Evolutionary conservation across 257 asterid genomes (phyloP).

Genomic region (Solanum peruvianum): DNA sequence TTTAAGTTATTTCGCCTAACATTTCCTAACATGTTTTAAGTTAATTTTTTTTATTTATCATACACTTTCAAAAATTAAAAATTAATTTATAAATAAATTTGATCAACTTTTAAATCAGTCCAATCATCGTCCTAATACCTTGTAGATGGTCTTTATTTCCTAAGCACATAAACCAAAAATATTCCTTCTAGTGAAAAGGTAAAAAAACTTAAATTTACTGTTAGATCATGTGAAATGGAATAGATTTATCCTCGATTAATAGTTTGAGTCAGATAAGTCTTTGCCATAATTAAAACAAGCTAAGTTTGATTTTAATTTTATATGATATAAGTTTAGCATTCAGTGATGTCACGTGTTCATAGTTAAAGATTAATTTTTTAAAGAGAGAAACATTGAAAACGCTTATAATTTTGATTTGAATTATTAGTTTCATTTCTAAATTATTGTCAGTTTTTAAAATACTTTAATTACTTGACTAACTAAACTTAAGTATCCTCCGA

Average conservation of each 20-base stretch:
- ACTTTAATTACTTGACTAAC: too few species aligned
- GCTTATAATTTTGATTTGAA: rapidly evolving
- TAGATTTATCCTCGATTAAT: background rate
- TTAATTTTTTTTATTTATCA: too few species aligned
- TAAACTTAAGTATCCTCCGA: too few species aligned
- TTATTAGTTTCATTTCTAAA: too few species aligned
- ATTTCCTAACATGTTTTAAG: too few species aligned
- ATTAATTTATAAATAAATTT: too few species aligned
- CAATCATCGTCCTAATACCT: background rate
- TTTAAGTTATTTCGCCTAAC: too few species aligned
- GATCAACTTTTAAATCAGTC: too few species aligned
- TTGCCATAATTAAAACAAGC: background rate
- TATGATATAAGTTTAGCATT: background rate
- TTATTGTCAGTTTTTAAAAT: too few species aligned
- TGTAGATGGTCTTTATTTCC: background rate
- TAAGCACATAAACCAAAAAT: background rate
- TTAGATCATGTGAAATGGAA: background rate
- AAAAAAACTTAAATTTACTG: background rate
- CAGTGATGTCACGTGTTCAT: background rate
- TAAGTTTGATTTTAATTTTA: background rate
- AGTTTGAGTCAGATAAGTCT: background rate
- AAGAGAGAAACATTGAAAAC: rapidly evolving
- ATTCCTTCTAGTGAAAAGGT: background rate
- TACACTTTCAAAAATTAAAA: rapidly evolving
- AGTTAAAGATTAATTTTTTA: background rate